Percentiles rank a stretch among this genome's conserved stretches.
Conservation (phyloP, 768 basidiomycete species). For the Trametes cinnabarina region DNA sequence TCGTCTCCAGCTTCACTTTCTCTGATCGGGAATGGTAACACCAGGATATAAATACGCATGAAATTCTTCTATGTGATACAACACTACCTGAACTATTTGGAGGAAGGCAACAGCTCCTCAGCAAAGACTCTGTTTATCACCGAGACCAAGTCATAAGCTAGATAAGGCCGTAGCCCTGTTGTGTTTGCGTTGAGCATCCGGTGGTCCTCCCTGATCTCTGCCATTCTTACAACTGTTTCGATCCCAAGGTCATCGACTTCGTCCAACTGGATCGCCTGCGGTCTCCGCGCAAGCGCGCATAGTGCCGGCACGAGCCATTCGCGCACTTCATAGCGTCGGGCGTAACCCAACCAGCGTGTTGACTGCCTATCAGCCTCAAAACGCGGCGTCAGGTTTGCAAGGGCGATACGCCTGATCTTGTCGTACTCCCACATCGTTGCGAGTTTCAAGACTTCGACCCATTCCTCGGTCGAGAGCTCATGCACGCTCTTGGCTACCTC, state of each 20-base stretch:
- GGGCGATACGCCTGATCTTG: constrained; percentile 14
- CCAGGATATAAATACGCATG: too few species aligned
- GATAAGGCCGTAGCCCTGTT: not conserved
- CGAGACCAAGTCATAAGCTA: not conserved
- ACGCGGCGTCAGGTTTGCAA: constrained; percentile 11
- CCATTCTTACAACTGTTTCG: constrained; percentile 4
- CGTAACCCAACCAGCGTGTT: constrained; percentile 18
- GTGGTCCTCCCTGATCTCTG: constrained; percentile 14
- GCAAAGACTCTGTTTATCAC: too few species aligned
- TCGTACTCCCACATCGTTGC: constrained; percentile 13
- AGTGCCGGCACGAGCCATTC: constrained; percentile 24
- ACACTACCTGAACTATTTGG: too few species aligned
- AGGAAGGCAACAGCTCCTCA: too few species aligned
- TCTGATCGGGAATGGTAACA: too few species aligned
- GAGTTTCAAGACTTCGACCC: constrained; percentile 19
- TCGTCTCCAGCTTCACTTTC: too few species aligned
- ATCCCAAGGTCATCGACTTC: constrained; percentile 11
- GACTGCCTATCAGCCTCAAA: constrained; percentile 9
- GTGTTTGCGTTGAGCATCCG: too few species aligned
- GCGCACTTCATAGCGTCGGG: constrained; percentile 18
- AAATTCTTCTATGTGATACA: too few species aligned
- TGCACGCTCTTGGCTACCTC: not conserved
- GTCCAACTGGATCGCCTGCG: not conserved
- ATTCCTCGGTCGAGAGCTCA: constrained; percentile 7
- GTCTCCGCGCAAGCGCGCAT: constrained; percentile 2